Conservation (phyloP, 106 monocot genomes). For the Apostasia ramifera region DNA sequence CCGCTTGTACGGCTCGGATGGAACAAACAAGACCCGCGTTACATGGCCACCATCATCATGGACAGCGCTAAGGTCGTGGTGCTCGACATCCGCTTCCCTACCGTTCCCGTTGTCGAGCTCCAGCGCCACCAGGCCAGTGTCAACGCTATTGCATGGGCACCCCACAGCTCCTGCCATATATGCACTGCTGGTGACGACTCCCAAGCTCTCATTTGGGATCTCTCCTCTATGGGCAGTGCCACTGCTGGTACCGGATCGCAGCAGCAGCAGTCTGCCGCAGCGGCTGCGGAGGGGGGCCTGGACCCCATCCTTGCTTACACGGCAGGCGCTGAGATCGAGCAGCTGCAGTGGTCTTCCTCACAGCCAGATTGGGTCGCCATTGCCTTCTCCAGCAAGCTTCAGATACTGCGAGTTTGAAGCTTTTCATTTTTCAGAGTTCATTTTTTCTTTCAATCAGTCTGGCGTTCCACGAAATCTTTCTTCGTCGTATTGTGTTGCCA, state of each 20-base stretch:
- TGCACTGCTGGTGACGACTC: slow-evolving; percentile 96
- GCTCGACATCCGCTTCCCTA: slow-evolving; percentile 92
- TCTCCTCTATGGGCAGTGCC: slow-evolving; percentile 75
- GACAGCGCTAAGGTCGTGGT: slow-evolving; percentile 97
- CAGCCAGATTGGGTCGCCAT: slow-evolving; percentile 98
- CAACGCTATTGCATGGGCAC: slow-evolving; percentile 97
- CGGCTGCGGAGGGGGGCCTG: slow-evolving; percentile 55
- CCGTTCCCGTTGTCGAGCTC: slow-evolving; percentile 90
- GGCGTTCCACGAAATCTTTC: no score
- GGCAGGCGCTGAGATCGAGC: slow-evolving; percentile 93
- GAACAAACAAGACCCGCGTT: slow-evolving; percentile 98
- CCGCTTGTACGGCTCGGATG: slow-evolving; percentile 87
- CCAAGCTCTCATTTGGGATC: slow-evolving; percentile 93
- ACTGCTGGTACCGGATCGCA: slow-evolving; percentile 6
- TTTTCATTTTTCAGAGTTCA: not conserved
- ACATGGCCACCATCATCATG: slow-evolving; percentile 99
- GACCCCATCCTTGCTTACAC: slow-evolving; percentile 84
- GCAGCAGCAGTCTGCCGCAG: slow-evolving; percentile 10
- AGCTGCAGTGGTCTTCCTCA: slow-evolving; percentile 96
- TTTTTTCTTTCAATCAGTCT: not conserved
- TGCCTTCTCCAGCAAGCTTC: slow-evolving; percentile 79
- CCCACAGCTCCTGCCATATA: slow-evolving; percentile 96
- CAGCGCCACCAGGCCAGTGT: slow-evolving; percentile 87
- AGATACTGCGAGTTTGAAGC: slow-evolving; percentile 79
- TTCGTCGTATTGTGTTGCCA: no score